Conservation (phyloP, 2,329 filamentous ascomycete species). For the Hypocrella siamensis region DNA sequence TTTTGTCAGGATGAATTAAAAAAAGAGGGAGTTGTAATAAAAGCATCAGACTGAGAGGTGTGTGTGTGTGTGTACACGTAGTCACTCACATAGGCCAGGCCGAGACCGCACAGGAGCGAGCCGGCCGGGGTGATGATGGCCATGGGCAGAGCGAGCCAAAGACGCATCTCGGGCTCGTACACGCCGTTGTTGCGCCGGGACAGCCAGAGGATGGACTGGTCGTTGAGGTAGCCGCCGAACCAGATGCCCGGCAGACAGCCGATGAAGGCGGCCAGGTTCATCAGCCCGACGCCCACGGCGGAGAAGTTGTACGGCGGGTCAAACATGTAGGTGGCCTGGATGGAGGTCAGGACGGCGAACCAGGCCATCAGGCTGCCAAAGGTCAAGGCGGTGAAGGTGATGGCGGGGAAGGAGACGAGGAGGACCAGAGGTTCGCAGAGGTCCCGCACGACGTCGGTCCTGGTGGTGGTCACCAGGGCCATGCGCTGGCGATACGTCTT, state of each 20-base stretch:
- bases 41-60: too few relatives aligned
- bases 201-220: constrained; percentile 19
- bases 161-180: constrained; percentile 26
- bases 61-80: too few relatives aligned
- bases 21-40: too few relatives aligned
- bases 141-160: constrained; percentile 13
- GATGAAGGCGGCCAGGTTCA: constrained; percentile 15
- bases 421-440: constrained; percentile 6
- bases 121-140: constrained; percentile 15
- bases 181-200: constrained; percentile 20
- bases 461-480: constrained; percentile 8
- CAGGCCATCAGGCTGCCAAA: constrained; percentile 21
- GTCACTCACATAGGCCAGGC: too few relatives aligned
- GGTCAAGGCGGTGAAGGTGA: constrained; percentile 21
- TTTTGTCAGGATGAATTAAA: too few relatives aligned
- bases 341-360: constrained; percentile 12
- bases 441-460: constrained; percentile 4
- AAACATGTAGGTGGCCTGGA: constrained; percentile 10
- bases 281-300: constrained; percentile 9
- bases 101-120: constrained; percentile 19
- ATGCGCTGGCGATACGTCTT: constrained; percentile 8
- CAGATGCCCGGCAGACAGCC: constrained; percentile 20
- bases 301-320: constrained; percentile 15
- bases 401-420: constrained; percentile 12
- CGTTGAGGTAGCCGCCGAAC: constrained; percentile 20